Evolutionary conservation across 352 stramenopile genomes (phyloP).

Genomic region (Detonula confervacea): DNA sequence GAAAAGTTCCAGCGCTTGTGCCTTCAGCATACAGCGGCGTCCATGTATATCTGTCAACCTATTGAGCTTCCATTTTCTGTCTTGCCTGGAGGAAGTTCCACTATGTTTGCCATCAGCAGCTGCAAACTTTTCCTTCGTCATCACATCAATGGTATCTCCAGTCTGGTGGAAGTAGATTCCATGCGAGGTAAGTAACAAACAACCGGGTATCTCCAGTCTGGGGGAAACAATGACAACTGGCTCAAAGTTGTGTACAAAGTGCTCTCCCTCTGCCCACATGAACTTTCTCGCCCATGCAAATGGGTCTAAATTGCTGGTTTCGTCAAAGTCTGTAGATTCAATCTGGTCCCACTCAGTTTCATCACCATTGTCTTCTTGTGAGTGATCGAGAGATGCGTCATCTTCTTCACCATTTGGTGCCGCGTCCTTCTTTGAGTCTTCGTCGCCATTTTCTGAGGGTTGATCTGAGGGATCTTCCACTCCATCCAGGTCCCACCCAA

Average conservation of each 20-base stretch:
- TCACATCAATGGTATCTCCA: constrained; percentile 71
- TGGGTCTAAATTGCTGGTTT: constrained; percentile 50
- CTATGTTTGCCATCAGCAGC: constrained; percentile 27
- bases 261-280: constrained; percentile 80
- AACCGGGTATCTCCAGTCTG: constrained; percentile 66
- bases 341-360: constrained; percentile 64
- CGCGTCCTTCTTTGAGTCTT: constrained; percentile 7
- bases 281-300: constrained; percentile 81
- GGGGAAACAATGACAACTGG: constrained; percentile 75
- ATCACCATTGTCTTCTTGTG: constrained; percentile 34
- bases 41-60: constrained; percentile 83
- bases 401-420: constrained; percentile 22
- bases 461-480: constrained; percentile 39
- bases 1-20: constrained; percentile 87
- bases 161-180: constrained; percentile 84
- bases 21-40: constrained; percentile 84
- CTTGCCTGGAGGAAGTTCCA: constrained; percentile 24
- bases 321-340: constrained; percentile 51
- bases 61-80: constrained; percentile 80
- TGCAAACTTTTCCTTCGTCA: constrained; percentile 73
- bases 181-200: constrained; percentile 80
- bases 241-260: constrained; percentile 77
- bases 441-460: constrained; percentile 23
- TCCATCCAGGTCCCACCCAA: constrained; percentile 60
- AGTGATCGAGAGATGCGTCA: constrained; percentile 13